These are phyloP conservation scores for Colletotrichum kahawae DNA, from an alignment of 2,329 filamentous ascomycete genomes.

Conservation along the genomic window DNA sequence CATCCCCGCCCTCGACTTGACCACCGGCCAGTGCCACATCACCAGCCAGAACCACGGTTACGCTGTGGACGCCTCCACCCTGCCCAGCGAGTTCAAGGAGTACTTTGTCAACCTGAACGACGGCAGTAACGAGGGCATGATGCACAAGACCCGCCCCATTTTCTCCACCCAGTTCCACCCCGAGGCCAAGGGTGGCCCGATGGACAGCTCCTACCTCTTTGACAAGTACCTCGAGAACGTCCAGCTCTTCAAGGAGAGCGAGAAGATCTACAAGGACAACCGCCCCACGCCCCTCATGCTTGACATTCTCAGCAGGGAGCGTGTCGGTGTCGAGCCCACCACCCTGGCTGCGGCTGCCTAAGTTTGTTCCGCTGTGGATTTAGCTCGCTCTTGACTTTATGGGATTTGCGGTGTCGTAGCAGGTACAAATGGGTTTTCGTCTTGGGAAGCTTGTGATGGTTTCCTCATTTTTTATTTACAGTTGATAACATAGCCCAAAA, in stretches of 20 bases:
- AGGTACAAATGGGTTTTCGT: not conserved
- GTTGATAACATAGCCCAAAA: not conserved
- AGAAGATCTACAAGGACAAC: constrained; percentile 83
- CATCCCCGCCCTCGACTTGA: constrained; percentile 93
- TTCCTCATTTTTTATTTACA: constrained; percentile 9
- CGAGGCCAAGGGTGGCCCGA: constrained; percentile 94
- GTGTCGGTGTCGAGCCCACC: constrained; percentile 83
- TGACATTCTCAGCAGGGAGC: constrained; percentile 90
- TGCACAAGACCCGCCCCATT: constrained; percentile 94
- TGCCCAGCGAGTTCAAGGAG: constrained; percentile 90
- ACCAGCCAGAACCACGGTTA: constrained; percentile 99
- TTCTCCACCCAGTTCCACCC: constrained; percentile 99
- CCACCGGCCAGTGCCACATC: constrained; percentile 97
- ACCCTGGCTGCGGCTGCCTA: constrained; percentile 59
- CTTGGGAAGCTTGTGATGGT: not conserved
- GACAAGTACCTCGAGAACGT: constrained; percentile 95
- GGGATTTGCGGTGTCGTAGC: not conserved
- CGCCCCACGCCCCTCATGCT: constrained; percentile 86
- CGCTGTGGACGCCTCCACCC: constrained; percentile 83
- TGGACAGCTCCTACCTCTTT: constrained; percentile 95
- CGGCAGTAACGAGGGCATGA: constrained; percentile 95
- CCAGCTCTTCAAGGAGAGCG: constrained; percentile 83
- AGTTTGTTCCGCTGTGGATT: not conserved
- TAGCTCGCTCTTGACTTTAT: not conserved
- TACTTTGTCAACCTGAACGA: constrained; percentile 99